phyloP scores from a whole-genome alignment of 2,329 filamentous ascomycete species.

The Diaporthe sp. region DNA sequence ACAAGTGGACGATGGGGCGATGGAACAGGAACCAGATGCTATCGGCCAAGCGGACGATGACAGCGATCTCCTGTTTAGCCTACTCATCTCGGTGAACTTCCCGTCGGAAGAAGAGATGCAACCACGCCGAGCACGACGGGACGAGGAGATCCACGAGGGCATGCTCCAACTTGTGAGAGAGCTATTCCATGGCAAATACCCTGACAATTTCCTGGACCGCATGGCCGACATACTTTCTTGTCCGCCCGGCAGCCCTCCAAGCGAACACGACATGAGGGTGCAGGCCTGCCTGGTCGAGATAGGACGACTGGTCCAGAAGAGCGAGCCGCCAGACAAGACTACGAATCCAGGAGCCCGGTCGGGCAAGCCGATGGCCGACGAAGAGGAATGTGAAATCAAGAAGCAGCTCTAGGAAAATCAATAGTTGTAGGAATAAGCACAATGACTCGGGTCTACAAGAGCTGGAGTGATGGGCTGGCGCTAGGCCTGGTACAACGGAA shows the following conservation, averaged over 20 bases:
- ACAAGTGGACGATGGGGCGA: constrained; percentile 33
- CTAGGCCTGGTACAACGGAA: constrained; percentile 18
- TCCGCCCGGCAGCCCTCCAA: constrained; percentile 15
- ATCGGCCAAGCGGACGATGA: constrained; percentile 31
- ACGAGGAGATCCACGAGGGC: background rate
- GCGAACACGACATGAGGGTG: constrained; percentile 23
- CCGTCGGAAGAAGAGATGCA: constrained; percentile 23
- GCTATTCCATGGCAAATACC: constrained; percentile 20
- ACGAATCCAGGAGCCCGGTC: background rate
- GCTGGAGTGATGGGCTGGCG: constrained; percentile 21
- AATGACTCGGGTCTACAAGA: constrained; percentile 30
- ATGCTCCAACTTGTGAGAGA: constrained; percentile 1
- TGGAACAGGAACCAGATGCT: background rate
- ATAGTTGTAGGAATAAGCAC: constrained; percentile 32
- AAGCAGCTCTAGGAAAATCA: constrained; percentile 6
- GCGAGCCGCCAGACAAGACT: background rate
- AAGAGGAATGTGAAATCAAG: background rate
- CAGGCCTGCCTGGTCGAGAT: constrained; percentile 26
- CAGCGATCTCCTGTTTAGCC: constrained; percentile 12
- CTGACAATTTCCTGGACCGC: constrained; percentile 11
- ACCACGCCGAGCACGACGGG: constrained; percentile 22
- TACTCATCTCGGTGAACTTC: constrained; percentile 25
- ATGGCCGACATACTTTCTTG: constrained; percentile 29
- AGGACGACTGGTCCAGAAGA: constrained; percentile 6
- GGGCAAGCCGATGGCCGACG: background rate